Evolutionary conservation across 1,284 basidiomycete species (phyloP).

Genomic region (Tetrapyrgos nigripes): DNA sequence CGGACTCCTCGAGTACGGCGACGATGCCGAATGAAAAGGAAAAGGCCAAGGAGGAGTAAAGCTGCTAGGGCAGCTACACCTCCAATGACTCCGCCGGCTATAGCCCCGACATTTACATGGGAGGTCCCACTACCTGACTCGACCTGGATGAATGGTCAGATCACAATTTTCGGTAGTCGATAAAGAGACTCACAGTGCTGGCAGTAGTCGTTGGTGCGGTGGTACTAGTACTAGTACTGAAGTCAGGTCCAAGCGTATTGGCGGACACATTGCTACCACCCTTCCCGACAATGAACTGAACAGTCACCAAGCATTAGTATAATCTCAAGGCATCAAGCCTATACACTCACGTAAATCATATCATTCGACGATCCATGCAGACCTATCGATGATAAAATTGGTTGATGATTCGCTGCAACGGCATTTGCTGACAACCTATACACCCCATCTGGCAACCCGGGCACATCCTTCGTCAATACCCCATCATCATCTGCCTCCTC

Average conservation of each 20-base stretch:
- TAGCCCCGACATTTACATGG: too few species aligned
- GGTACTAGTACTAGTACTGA: too few species aligned
- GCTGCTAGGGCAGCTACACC: too few species aligned
- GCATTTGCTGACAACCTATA: conserved; percentile 2
- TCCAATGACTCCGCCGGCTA: too few species aligned
- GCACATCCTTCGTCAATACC: not conserved
- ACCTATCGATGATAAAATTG: not conserved
- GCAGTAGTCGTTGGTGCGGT: too few species aligned
- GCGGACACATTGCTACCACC: not conserved
- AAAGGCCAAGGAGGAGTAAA: too few species aligned
- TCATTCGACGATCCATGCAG: conserved; percentile 5
- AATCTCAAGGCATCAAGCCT: not conserved
- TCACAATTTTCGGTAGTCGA: too few species aligned
- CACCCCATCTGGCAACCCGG: conserved; percentile 2
- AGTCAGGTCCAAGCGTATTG: not conserved
- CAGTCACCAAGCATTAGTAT: not conserved
- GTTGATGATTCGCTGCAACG: conserved; percentile 7
- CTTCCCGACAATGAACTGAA: not conserved
- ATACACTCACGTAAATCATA: conserved; percentile 1
- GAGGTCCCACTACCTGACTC: too few species aligned
- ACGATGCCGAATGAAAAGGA: too few species aligned
- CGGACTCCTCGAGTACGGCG: too few species aligned
- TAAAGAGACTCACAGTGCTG: too few species aligned
- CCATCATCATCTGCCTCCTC: not conserved
- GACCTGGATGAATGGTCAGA: too few species aligned